Evolutionary conservation across 225 moss, liverwort and hornwort species (phyloP), one percentile per base, ranked within the genome.

Genomic region (Ulota crispa): DNA sequence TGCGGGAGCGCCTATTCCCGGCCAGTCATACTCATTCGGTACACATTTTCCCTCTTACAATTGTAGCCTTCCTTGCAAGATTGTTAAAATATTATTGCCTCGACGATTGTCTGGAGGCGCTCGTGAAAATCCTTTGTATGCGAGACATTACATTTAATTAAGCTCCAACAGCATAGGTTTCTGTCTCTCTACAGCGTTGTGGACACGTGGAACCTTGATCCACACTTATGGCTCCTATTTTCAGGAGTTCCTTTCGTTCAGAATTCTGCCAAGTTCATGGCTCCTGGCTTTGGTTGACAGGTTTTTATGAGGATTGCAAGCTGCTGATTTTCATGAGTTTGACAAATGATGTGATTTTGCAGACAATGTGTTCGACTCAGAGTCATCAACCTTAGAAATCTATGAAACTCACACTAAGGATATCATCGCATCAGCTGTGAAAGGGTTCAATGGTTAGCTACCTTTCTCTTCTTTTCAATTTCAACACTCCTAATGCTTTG

Each of bases 371-470:
- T 96, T 99, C 84, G 94, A 80, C 72, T 71, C 88, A 7, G 91
- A 89, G 68, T 84, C 94, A 14, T 87, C 91, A 47, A 96, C 94
- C 13, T 81, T 81, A 59, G 92, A 94, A 50, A 88, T 99, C 12
- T 99, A 99, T 65, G 92, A 96, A 77, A 90, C 94, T 65, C 92
- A 92, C 62, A 93, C 96, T 5, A 91, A 99, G 83, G 91, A 92
- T 79, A 94, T 99, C 27, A 96, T 99, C 42, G 89, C 92, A 54
- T 96, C 96, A 68, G 89, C 96, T 64, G 91, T 99, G 73, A 79
- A 84, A 78, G 99, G 99, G 19, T 94, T 96, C 71, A 99, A 96
- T 80, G 99, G 99, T 96, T 59, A 66, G 88, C 81, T 60, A 68
- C 21, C 54, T 54, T 32, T 55, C 56, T 41, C 7, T 39, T 70